Evolutionary conservation across 768 basidiomycete genomes (phyloP).

Genomic region (Baorangia bicolor): DNA sequence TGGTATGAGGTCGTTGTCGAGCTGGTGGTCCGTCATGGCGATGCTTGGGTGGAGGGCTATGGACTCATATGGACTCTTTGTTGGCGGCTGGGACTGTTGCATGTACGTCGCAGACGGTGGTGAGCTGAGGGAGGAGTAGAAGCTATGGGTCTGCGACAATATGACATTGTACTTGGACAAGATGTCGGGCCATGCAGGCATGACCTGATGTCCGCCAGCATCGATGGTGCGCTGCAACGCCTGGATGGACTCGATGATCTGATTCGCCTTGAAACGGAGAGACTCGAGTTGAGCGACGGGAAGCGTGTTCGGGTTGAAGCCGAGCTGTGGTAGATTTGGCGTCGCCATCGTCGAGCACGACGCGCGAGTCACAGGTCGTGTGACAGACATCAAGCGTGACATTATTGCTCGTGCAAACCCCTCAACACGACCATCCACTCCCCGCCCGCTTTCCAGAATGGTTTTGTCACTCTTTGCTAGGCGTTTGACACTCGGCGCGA

Average conservation of each 20-base stretch:
- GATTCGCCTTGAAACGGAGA: conserved; percentile 70
- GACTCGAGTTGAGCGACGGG: conserved; percentile 75
- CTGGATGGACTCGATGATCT: conserved; percentile 77
- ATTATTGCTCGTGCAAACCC: not conserved
- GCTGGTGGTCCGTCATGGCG: conserved; percentile 58
- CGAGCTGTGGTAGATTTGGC: not conserved
- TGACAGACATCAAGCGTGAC: conserved; percentile 22
- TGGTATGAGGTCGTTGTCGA: conserved; percentile 72
- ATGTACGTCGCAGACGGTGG: conserved; percentile 30
- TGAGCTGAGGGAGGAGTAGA: conserved; percentile 59
- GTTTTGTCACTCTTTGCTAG: conserved; percentile 17
- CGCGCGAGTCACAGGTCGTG: conserved; percentile 12
- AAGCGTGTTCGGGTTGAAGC: conserved; percentile 37
- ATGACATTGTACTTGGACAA: conserved; percentile 84
- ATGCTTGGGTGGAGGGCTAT: conserved; percentile 67
- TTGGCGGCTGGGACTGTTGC: conserved; percentile 9
- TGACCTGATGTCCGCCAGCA: conserved; percentile 50
- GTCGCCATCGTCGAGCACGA: not conserved
- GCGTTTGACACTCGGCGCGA: not conserved
- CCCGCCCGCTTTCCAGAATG: not conserved
- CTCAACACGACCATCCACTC: not conserved
- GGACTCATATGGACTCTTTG: conserved; percentile 49
- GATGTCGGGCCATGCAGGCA: conserved; percentile 85
- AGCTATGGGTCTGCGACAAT: conserved; percentile 77
- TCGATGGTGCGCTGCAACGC: conserved; percentile 64